Percentiles rank a stretch among this genome's conserved stretches.
Evolutionary conservation across 2,329 filamentous ascomycete genomes (phyloP).

Genomic region (Hypoxylon sp.): DNA sequence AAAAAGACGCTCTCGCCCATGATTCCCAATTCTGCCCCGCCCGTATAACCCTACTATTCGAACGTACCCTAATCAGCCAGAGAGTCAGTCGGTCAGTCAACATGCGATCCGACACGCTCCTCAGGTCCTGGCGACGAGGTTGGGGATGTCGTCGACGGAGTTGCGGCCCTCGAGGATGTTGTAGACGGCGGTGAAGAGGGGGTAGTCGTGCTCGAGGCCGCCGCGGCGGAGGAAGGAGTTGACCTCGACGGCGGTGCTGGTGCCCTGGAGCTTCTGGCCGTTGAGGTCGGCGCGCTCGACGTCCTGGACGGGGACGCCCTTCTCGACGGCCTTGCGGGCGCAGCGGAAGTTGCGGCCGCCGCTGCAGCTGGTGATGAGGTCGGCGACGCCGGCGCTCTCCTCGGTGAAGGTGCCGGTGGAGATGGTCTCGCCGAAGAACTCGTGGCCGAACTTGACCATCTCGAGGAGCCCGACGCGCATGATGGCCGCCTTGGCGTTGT

Average conservation of each 20-base stretch:
- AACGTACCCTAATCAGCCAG: too few relatives aligned
- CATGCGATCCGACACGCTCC: not conserved
- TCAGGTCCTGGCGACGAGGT: constrained; percentile 58
- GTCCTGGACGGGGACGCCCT: constrained; percentile 81
- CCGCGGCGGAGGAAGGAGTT: constrained; percentile 84
- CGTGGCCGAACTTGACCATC: constrained; percentile 94
- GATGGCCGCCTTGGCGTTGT: constrained; percentile 98
- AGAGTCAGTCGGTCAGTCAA: too few relatives aligned
- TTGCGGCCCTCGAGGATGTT: constrained; percentile 80
- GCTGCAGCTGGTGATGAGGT: constrained; percentile 92
- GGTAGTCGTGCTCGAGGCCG: constrained; percentile 83
- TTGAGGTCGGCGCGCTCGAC: constrained; percentile 91
- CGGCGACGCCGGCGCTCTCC: constrained; percentile 92
- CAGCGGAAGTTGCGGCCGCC: constrained; percentile 94
- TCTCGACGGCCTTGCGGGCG: constrained; percentile 85
- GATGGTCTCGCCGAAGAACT: constrained; percentile 87
- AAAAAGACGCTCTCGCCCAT: too few relatives aligned
- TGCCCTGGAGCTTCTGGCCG: constrained; percentile 97
- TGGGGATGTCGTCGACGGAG: constrained; percentile 81
- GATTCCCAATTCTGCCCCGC: too few relatives aligned
- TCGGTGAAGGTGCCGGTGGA: constrained; percentile 92
- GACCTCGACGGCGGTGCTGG: constrained; percentile 89
- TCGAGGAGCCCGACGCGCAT: constrained; percentile 96
- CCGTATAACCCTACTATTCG: too few relatives aligned
- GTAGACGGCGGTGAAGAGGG: constrained; percentile 89